Evolutionary conservation across 805 yeast species (phyloP).

Genomic region (Starmerella gropengiesseri): DNA sequence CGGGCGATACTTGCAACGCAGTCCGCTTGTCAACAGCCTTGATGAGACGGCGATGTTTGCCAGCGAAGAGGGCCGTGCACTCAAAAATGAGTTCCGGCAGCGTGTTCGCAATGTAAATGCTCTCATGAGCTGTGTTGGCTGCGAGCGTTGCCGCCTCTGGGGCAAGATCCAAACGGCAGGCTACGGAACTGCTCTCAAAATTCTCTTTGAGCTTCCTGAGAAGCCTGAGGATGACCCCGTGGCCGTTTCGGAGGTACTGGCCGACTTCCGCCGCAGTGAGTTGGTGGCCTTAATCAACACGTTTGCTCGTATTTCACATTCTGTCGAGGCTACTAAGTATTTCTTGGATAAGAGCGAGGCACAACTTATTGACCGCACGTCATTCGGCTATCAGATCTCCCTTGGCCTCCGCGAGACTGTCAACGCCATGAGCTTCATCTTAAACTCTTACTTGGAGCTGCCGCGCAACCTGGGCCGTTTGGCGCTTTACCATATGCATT

Average conservation of each 20-base stretch:
- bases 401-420: constrained; percentile 43
- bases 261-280: constrained; percentile 64
- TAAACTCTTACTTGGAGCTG: constrained; percentile 53
- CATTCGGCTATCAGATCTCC: constrained; percentile 37
- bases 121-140: constrained; percentile 96
- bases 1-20: constrained; percentile 27
- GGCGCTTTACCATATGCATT: constrained; percentile 38
- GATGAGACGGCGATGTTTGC: constrained; percentile 42
- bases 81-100: constrained; percentile 76
- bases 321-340: constrained; percentile 59
- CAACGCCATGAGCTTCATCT: constrained; percentile 54
- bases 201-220: constrained; percentile 65
- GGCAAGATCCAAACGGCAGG: constrained; percentile 96
- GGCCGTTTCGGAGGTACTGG: constrained; percentile 38
- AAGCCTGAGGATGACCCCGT: constrained; percentile 37
- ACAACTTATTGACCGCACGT: constrained; percentile 15
- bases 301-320: constrained; percentile 80
- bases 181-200: constrained; percentile 90
- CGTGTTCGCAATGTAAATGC: constrained; percentile 84
- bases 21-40: constrained; percentile 32
- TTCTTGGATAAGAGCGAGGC: constrained; percentile 35
- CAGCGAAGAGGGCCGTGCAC: constrained; percentile 32
- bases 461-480: constrained; percentile 53
- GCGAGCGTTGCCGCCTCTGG: constrained; percentile 97
- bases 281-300: constrained; percentile 85